These are phyloP conservation scores for Oryza coarctata DNA, from an alignment of 176 grass and related monocot genomes.

Conservation along the genomic window DNA sequence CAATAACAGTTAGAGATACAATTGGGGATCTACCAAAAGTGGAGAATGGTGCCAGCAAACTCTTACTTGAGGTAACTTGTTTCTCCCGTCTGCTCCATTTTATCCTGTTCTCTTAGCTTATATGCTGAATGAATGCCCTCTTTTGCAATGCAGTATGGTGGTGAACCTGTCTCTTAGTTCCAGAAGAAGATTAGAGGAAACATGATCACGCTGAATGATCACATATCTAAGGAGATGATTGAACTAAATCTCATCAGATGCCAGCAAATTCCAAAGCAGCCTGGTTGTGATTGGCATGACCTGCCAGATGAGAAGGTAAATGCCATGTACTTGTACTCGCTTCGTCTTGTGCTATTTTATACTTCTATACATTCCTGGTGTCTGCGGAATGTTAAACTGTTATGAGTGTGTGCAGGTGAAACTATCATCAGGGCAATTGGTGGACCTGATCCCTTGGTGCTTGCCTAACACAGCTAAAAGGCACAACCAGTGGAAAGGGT, in stretches of 20 bases:
- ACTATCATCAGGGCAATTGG: conserved; percentile 85
- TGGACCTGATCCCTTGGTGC: conserved; percentile 96
- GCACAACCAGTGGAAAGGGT: conserved; percentile 98
- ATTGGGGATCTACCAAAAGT: conserved; percentile 82
- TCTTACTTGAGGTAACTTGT: conserved; percentile 63
- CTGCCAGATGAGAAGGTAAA: conserved; percentile 91
- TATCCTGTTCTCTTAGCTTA: not conserved
- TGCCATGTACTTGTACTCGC: conserved; percentile 1
- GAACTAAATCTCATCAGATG: conserved; percentile 96
- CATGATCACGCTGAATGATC: conserved; percentile 66
- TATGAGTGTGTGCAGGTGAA: conserved; percentile 59
- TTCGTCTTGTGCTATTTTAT: conserved; percentile 14
- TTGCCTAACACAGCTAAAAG: conserved; percentile 96
- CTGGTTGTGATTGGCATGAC: conserved; percentile 94
- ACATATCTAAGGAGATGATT: conserved; percentile 99
- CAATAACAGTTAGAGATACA: conserved; percentile 89
- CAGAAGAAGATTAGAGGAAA: conserved; percentile 92
- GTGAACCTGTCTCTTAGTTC: conserved; percentile 80
- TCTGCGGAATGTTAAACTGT: conserved; percentile 1
- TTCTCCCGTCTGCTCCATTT: conserved; percentile 2
- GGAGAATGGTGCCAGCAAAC: conserved; percentile 72
- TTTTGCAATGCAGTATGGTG: conserved; percentile 65
- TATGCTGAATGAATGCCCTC: conserved; percentile 10
- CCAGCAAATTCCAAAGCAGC: conserved; percentile 81
- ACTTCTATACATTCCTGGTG: not conserved